Evolutionary conservation across 1,284 basidiomycete genomes (phyloP), one percentile per base, ranked within the genome.

Genomic region (Phaffia rhodozyma): DNA sequence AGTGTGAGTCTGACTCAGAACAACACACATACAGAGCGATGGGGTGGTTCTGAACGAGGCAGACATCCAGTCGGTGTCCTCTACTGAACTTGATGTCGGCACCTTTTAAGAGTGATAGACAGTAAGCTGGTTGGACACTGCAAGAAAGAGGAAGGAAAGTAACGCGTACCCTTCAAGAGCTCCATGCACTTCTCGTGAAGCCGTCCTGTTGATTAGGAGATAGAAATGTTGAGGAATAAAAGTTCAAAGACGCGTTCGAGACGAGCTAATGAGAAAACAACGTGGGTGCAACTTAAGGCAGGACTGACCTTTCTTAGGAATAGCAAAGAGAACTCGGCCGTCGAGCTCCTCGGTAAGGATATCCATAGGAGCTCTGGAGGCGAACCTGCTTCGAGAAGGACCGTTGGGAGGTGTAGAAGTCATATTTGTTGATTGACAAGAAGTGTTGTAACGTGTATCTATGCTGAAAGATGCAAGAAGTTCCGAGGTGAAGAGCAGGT

Each of bases 21-120:
- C 48, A 51, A 34, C 32, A 18, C 16, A 76, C 83, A 70, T 70
- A 91, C 86, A 97, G 84, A 6, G 92, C 92, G 68, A 98, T 91
- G 57, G 86, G 86, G 72, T 92, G 90, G 74, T 98, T 98, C 68
- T 87, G 83, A 21, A 91, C 90, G 20, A 97, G 81, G 68, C 87
- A 90, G 43, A 97, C 91, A 73, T 98, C 94, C 58, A 97, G 81
- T 68, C 94, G 80, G 74, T 91, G 83, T 69, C 87, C 85, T 71
- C 91, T 82, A 71, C 89, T 87, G 75, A 96, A 99, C 75, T 97
- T 89, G 70, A 99, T 91, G 75, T 99, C 94, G 66, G 94, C 93
- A 64, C 92, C 90, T 91, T 23, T 60, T n/a, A 60, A 63, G 32
- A 23, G n/a, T 27, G 7, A 32, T 34, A 58, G 57, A 27, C 54